phyloP scores from a whole-genome alignment of 192 early-diverging fungal genomes.

The Umbelopsis isabellina region DNA sequence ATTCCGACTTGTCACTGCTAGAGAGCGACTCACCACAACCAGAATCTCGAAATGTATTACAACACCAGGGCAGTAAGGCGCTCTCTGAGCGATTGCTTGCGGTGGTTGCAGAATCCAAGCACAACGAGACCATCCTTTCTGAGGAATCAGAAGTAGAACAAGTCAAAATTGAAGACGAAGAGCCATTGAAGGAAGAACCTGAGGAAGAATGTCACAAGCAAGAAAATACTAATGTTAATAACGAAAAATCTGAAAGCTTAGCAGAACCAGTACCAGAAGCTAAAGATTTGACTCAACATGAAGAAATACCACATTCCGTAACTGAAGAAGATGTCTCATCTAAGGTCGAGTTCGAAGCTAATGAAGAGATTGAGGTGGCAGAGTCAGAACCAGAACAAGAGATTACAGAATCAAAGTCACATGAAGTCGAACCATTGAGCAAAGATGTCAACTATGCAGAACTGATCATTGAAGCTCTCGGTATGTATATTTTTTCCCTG shows the following conservation, averaged over 20 bases:
- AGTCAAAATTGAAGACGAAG: neutral
- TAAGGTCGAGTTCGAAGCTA: neutral
- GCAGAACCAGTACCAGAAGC: too few relatives aligned
- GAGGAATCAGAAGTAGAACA: neutral
- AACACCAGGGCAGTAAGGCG: conserved; percentile 3
- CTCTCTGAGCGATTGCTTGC: neutral
- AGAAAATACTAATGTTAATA: too few relatives aligned
- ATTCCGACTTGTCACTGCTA: conserved; percentile 19
- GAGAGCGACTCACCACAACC: neutral
- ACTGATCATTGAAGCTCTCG: conserved; percentile 55
- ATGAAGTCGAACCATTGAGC: conserved; percentile 13
- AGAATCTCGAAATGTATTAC: conserved; percentile 9
- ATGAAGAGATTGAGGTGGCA: conserved; percentile 8
- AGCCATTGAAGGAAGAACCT: neutral
- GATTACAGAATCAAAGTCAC: neutral
- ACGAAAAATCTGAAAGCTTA: too few relatives aligned
- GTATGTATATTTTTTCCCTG: conserved; percentile 11
- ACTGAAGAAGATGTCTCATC: neutral
- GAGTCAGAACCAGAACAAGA: neutral
- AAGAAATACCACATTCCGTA: conserved; percentile 17
- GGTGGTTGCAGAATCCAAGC: neutral
- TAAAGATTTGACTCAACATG: neutral
- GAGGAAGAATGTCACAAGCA: neutral
- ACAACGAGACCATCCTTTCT: neutral
- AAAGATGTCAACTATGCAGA: conserved; percentile 43